A percentile compares a stretch with the other conserved stretches of the same genome.
These are phyloP conservation scores for Mycosarcoma maydis DNA, from an alignment of 1,284 basidiomycete genomes.

Conservation along the genomic window DNA sequence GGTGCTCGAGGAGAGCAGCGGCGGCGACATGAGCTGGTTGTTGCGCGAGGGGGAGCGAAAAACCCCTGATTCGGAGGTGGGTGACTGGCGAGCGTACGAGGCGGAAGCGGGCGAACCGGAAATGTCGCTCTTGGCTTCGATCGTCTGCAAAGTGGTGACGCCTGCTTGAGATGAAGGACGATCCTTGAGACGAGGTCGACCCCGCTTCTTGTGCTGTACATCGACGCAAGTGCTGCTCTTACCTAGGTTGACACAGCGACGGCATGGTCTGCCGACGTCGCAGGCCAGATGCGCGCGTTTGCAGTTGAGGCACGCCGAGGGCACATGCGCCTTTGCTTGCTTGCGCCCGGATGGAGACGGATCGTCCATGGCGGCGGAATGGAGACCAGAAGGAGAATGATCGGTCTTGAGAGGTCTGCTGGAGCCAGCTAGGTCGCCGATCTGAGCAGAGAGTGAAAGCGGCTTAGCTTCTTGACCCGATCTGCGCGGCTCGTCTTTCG, in stretches of 20 bases:
- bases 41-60: conserved; percentile 33
- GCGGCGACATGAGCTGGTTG: conserved; percentile 31
- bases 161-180: conserved; percentile 38
- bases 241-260: conserved; percentile 55
- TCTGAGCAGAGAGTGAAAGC: conserved; percentile 19
- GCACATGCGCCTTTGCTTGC: conserved; percentile 51
- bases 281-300: conserved; percentile 59
- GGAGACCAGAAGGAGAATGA: conserved; percentile 3
- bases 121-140: conserved; percentile 29
- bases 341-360: conserved; percentile 32
- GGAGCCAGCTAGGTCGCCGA: conserved; percentile 9
- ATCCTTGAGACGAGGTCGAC: conserved; percentile 53
- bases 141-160: conserved; percentile 16
- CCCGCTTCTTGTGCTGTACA: conserved; percentile 61
- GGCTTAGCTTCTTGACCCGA: conserved; percentile 15
- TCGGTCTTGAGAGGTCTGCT: conserved; percentile 4
- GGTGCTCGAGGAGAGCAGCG: conserved; percentile 18
- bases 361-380: conserved; percentile 21
- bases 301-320: conserved; percentile 58
- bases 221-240: conserved; percentile 60
- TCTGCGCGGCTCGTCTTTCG: conserved; percentile 16
- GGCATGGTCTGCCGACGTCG: conserved; percentile 53
- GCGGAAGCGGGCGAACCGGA: conserved; percentile 38
- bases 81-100: conserved; percentile 30
- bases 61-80: conserved; percentile 33